Conservation (phyloP, 2,329 filamentous ascomycete species). For the Colletotrichum ledebouriae region DNA sequence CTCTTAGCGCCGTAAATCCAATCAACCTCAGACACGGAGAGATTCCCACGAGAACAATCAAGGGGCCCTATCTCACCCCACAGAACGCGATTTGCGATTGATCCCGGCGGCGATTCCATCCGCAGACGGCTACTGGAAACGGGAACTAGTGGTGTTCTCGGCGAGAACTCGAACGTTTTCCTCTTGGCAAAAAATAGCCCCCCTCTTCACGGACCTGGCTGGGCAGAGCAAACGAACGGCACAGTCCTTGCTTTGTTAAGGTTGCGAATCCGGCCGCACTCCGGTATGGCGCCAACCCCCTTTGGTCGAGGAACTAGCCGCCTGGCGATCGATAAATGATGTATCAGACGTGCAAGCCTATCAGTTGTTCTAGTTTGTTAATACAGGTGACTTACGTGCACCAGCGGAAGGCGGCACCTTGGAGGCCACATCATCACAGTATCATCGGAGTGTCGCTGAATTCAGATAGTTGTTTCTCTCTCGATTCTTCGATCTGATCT, state of each 20-base stretch:
- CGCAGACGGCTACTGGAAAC: not conserved
- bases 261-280: constrained; percentile 17
- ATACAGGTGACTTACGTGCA: not conserved
- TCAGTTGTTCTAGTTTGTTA: not conserved
- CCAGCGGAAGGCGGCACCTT: not conserved
- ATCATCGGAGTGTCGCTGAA: not conserved
- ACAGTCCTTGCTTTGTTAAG: not conserved
- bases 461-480: not conserved
- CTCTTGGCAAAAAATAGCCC: constrained; percentile 4
- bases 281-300: not conserved
- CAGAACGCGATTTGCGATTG: not conserved
- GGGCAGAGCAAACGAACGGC: not conserved
- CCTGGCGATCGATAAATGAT: too few relatives aligned
- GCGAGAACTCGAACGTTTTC: not conserved
- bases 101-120: not conserved
- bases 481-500: not conserved
- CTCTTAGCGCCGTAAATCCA: constrained; percentile 5
- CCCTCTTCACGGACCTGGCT: not conserved
- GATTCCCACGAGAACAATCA: not conserved
- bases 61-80: not conserved
- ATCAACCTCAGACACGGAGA: not conserved
- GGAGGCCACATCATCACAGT: not conserved
- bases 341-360: too few relatives aligned
- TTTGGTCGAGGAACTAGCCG: not conserved
- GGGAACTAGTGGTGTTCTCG: not conserved